Evolutionary conservation across 495 filamentous ascomycete genomes (phyloP).

Genomic region (Penicillium egyptiacum): DNA sequence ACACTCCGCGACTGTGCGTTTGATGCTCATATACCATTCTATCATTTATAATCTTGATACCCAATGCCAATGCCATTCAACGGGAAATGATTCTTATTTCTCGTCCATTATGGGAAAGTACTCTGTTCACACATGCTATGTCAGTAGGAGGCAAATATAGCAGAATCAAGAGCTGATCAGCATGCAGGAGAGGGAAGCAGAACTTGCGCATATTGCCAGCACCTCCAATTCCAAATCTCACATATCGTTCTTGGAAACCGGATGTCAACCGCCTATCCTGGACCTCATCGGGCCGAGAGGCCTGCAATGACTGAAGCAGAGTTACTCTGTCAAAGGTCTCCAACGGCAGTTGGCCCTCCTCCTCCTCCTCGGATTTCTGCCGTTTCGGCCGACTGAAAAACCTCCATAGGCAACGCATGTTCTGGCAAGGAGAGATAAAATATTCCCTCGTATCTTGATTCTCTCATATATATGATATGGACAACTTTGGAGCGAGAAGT

Average conservation of each 20-base stretch:
- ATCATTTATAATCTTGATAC: background rate
- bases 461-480: background rate
- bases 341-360: conserved; percentile 17
- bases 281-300: background rate
- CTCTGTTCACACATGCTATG: conserved; percentile 6
- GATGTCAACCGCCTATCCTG: background rate
- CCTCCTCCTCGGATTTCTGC: conserved; percentile 13
- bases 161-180: background rate
- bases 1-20: too few relatives aligned
- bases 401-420: conserved; percentile 21
- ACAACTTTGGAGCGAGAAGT: background rate
- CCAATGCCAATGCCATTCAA: conserved; percentile 7
- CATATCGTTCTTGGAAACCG: conserved; percentile 30
- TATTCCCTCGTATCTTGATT: too few relatives aligned
- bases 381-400: conserved; percentile 24
- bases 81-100: conserved; percentile 1
- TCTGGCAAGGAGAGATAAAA: background rate
- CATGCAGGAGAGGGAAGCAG: conserved; percentile 13
- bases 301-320: conserved; percentile 15
- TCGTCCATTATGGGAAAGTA: conserved; percentile 18
- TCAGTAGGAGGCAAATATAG: background rate
- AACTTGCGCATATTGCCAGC: conserved; percentile 42
- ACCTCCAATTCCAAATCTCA: conserved; percentile 42
- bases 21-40: background rate
- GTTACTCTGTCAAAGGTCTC: conserved; percentile 6